phyloP scores from a whole-genome alignment of 1,139 yeast genomes.

The Nakaseomyces kungkrabaensis region DNA sequence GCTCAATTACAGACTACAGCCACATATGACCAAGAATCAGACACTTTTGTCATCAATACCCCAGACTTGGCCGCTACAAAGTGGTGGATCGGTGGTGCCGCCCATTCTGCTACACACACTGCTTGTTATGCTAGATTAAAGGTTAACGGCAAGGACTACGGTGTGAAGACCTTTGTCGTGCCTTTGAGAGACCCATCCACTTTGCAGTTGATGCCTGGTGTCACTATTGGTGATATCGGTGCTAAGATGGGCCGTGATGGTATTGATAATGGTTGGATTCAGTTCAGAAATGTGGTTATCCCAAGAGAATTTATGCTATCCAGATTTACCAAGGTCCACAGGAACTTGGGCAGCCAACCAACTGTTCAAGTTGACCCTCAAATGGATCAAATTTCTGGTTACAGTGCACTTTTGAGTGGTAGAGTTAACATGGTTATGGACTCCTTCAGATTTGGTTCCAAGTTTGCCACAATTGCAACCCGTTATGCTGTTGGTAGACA shows the following conservation, averaged over 20 bases:
- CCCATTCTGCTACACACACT: slow-evolving; percentile 82
- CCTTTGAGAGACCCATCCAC: slow-evolving; percentile 65
- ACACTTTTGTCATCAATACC: slow-evolving; percentile 67
- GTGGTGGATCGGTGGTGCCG: slow-evolving; percentile 99
- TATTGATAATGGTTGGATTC: slow-evolving; percentile 92
- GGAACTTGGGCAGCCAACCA: slow-evolving; percentile 42
- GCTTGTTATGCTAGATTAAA: slow-evolving; percentile 73
- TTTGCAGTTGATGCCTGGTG: slow-evolving; percentile 67
- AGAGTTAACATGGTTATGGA: slow-evolving; percentile 85
- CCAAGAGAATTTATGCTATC: slow-evolving; percentile 80
- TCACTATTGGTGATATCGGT: slow-evolving; percentile 84
- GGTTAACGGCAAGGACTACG: slow-evolving; percentile 75
- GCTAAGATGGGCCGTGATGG: slow-evolving; percentile 81
- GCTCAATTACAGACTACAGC: slow-evolving; percentile 93
- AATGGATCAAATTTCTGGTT: slow-evolving; percentile 67
- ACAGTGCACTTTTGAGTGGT: slow-evolving; percentile 79
- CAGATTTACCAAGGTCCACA: slow-evolving; percentile 58
- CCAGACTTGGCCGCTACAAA: slow-evolving; percentile 89
- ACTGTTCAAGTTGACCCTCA: slow-evolving; percentile 60
- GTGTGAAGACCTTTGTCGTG: slow-evolving; percentile 83
- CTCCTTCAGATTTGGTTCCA: slow-evolving; percentile 69
- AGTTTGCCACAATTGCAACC: slow-evolving; percentile 73
- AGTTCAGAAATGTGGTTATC: slow-evolving; percentile 68
- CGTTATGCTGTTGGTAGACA: slow-evolving; percentile 86
- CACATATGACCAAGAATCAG: slow-evolving; percentile 54